Evolutionary conservation across 345 rosid species (phyloP).

Genomic region (Eucalyptus shirleyi): DNA sequence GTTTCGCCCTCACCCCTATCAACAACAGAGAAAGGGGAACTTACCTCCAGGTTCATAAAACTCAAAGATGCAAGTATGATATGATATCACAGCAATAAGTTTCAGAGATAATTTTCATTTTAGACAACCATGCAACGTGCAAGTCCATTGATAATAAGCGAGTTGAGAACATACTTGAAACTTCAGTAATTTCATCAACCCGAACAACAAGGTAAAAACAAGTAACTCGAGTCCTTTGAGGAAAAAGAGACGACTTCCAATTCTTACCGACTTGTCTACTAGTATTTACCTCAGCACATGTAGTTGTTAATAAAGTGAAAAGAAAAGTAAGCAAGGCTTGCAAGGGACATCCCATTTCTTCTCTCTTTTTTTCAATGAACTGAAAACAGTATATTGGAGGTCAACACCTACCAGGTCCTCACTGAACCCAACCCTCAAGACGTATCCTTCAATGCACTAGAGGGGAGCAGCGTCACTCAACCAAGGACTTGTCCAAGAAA

Average conservation of each 20-base stretch:
- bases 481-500: not conserved
- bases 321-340: not conserved
- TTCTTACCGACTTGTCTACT: not conserved
- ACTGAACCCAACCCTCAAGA: not conserved
- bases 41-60: not conserved
- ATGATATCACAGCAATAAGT: not conserved
- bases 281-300: not conserved
- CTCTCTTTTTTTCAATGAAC: not conserved
- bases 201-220: not conserved
- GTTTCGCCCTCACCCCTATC: slow-evolving; percentile 56
- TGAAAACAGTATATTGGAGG: not conserved
- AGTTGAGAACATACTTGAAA: not conserved
- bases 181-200: not conserved
- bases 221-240: not conserved
- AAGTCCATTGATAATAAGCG: not conserved
- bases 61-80: not conserved
- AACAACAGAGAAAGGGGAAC: not conserved
- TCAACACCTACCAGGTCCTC: not conserved
- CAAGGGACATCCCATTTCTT: not conserved
- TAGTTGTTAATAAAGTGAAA: not conserved
- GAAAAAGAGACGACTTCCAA: not conserved
- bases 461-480: not conserved
- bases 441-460: not conserved
- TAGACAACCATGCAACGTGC: not conserved
- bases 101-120: not conserved